Base-by-base conservation (phyloP, 1,139 yeast genomes). In the Candida pseudocylindracea region DNA sequence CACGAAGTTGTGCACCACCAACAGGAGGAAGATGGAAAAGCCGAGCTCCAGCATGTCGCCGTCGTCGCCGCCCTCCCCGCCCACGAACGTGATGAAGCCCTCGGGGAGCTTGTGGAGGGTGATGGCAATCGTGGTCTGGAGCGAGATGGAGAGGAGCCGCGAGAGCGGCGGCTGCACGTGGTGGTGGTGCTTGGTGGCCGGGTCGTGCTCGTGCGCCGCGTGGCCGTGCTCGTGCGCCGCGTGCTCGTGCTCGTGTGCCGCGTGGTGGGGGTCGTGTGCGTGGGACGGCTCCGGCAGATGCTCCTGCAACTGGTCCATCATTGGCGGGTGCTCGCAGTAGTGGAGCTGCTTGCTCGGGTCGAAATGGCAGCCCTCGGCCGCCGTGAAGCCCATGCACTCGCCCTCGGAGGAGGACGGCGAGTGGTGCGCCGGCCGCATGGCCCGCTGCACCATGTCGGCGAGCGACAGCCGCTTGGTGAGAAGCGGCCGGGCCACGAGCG, bases 81-180 rank as follows among this genome's bases (percentile, higher is more conserved):
- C 76, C 2, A 85, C 69, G 48, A 65, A 88, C 29, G 92, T 76
- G 35, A 88, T 69, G 44, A 88, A 79, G 0, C 98, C 98, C 51
- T 88, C 98, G 0, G 98, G 98, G 27, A 88, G 60, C 48, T 88
- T 85, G 52, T 88, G 98, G 29, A 88, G 54, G 1, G 93, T 68
- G 28, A 88, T 70, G 0, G 93, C 96, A 35, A 85, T 50, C 3
- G 91, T 72, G 0, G 96, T 88, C 50, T 88, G 95, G 26, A 85
- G 51, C 4, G 95, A 95, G 36, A 88, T 81, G 10, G 93, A 67
- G 25, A 85, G 53, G 13, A 88, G 54, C 37, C 81, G 64, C 0
- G 93, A 74, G 12, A 75, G 54, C 2, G 91, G 81, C 0, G 93
- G 73, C 34, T 69, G 71, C 10, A 80, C 63, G 44, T 78, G 85